These are phyloP conservation scores for Dissophora globulifera DNA, from an alignment of 192 early-diverging fungal species.

Conservation along the genomic window DNA sequence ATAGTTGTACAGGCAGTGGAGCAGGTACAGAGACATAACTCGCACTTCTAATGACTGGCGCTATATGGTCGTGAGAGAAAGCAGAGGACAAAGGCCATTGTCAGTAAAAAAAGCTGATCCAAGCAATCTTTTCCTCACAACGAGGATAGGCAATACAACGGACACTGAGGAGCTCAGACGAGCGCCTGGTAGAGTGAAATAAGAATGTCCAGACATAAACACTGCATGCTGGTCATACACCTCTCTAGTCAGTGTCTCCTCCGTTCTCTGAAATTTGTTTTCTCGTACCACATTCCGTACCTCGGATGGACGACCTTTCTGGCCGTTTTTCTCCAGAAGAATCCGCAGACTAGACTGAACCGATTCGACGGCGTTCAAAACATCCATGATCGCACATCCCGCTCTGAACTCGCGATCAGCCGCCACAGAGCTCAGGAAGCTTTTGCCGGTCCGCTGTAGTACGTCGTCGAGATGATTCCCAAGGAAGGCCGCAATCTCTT, in stretches of 20 bases:
- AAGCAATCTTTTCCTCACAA: no score
- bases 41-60: constrained; percentile 31
- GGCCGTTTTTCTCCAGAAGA: constrained; percentile 23
- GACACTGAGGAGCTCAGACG: no score
- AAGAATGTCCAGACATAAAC: no score
- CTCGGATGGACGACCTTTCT: constrained; percentile 24
- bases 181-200: no score
- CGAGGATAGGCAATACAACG: no score
- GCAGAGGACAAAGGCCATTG: background rate
- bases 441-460: constrained; percentile 41
- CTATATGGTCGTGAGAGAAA: background rate
- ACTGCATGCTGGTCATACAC: no score
- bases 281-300: constrained; percentile 25
- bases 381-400: constrained; percentile 52
- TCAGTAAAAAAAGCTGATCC: no score
- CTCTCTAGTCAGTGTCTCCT: no score
- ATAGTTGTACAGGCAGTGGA: constrained; percentile 46
- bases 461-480: constrained; percentile 50
- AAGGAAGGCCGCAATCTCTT: constrained; percentile 52
- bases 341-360: constrained; percentile 27
- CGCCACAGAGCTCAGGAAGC: constrained; percentile 42
- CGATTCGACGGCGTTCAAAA: constrained; percentile 49
- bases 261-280: no score
- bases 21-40: constrained; percentile 41
- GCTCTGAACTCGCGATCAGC: constrained; percentile 48